Evolutionary conservation across 352 stramenopile genomes (phyloP).

Genomic region (Phytopythium litorale): DNA sequence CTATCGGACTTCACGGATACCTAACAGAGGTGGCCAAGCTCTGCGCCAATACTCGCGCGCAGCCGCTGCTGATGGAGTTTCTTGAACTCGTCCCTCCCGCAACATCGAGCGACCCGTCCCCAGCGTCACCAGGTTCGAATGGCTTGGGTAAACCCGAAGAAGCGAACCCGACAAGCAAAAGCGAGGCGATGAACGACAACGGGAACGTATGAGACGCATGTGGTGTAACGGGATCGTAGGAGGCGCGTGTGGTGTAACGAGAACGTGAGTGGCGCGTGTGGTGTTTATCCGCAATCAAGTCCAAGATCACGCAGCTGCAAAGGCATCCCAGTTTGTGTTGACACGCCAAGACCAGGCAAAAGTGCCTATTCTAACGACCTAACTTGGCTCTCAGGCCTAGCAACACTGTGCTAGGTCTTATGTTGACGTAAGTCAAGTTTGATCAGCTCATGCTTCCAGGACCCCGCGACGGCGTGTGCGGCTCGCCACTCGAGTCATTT

Average conservation of each 20-base stretch:
- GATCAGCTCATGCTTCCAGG: too few species aligned
- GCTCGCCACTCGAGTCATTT: not conserved
- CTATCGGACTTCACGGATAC: constrained; percentile 65
- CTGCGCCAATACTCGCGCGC: constrained; percentile 65
- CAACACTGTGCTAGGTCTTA: too few species aligned
- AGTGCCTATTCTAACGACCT: too few species aligned
- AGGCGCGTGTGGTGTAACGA: not conserved
- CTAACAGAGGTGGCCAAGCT: constrained; percentile 69
- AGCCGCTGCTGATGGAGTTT: constrained; percentile 62
- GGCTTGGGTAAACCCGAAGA: not conserved
- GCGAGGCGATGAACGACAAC: not conserved
- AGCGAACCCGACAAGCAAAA: not conserved
- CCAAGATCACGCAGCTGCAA: too few species aligned
- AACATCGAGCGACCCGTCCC: not conserved
- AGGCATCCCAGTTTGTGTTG: too few species aligned
- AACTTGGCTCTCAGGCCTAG: too few species aligned
- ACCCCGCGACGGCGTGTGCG: too few species aligned
- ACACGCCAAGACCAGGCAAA: too few species aligned
- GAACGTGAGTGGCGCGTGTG: not conserved
- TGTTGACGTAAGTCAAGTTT: too few species aligned
- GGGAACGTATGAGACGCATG: not conserved
- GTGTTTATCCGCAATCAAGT: too few species aligned
- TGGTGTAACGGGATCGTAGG: not conserved
- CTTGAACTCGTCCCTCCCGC: constrained; percentile 33
- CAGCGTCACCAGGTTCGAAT: not conserved